These are phyloP conservation scores for Puccinia polysora DNA, from an alignment of 1,284 basidiomycete genomes.

Conservation along the genomic window DNA sequence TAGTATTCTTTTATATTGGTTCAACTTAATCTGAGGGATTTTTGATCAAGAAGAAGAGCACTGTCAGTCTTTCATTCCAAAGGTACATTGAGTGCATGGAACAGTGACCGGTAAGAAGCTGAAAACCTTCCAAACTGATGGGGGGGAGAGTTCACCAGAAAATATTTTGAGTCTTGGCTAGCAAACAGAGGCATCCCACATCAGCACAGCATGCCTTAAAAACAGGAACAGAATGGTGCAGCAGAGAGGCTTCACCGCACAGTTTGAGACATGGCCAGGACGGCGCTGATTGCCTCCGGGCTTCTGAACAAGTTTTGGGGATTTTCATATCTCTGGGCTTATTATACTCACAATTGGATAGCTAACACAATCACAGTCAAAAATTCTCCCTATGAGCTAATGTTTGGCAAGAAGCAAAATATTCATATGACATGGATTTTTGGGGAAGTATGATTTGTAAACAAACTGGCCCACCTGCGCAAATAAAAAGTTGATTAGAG, in stretches of 20 bases:
- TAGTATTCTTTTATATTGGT: neutral
- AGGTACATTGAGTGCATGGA: neutral
- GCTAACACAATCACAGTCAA: neutral
- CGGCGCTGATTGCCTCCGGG: neutral
- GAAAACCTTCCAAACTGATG: neutral
- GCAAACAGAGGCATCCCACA: neutral
- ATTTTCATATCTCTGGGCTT: neutral
- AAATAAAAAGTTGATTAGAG: neutral
- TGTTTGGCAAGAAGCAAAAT: neutral
- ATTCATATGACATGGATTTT: neutral
- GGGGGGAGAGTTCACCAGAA: neutral
- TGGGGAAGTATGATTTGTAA: neutral
- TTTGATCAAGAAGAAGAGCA: neutral
- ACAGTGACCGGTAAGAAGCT: neutral
- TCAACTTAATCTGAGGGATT: neutral
- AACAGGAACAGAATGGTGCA: neutral
- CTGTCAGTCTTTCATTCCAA: neutral
- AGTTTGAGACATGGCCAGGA: neutral
- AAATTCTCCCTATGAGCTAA: neutral
- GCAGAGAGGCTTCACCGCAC: neutral
- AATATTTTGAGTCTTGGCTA: neutral
- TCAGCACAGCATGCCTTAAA: neutral
- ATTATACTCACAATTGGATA: neutral
- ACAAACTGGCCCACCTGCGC: neutral
- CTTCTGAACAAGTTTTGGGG: neutral